Evolutionary conservation across 441 rosid genomes (phyloP).

Genomic region (Adansonia madagascariensis): DNA sequence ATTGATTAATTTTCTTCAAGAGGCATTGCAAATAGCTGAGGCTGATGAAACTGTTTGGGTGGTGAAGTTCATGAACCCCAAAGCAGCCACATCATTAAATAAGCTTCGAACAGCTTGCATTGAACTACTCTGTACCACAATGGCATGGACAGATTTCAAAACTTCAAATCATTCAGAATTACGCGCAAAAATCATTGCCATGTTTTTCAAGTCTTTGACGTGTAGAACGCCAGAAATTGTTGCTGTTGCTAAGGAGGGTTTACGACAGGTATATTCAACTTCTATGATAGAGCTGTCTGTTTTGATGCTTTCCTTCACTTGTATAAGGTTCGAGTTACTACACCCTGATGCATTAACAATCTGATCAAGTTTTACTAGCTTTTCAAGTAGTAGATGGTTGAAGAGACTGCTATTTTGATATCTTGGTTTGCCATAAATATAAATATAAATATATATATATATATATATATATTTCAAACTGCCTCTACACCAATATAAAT

Average conservation of each 20-base stretch:
- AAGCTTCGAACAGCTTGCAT: slow-evolving; percentile 96
- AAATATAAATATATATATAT: too few species aligned
- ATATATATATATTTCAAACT: too few species aligned
- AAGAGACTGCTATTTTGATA: background rate
- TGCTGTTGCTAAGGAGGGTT: slow-evolving; percentile 96
- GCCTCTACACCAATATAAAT: too few species aligned
- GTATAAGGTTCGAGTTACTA: too few species aligned
- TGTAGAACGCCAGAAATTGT: slow-evolving; percentile 95
- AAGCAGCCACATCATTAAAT: slow-evolving; percentile 76
- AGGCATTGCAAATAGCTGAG: slow-evolving; percentile 97
- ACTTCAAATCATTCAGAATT: slow-evolving; percentile 82
- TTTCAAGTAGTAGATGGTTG: too few species aligned
- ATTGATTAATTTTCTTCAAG: slow-evolving; percentile 91
- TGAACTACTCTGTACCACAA: slow-evolving; percentile 91
- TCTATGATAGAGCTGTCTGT: slow-evolving; percentile 11
- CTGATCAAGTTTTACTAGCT: too few species aligned
- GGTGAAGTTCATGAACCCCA: slow-evolving; percentile 90
- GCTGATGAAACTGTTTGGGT: slow-evolving; percentile 94
- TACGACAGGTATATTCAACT: slow-evolving; percentile 77
- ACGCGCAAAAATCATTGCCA: slow-evolving; percentile 94
- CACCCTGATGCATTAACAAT: too few species aligned
- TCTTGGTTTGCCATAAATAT: background rate
- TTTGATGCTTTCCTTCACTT: background rate
- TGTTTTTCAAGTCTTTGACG: slow-evolving; percentile 98
- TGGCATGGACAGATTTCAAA: slow-evolving; percentile 99